phyloP scores from a whole-genome alignment of 148 eudicot genomes.

The Vaccinium macrocarpon region DNA sequence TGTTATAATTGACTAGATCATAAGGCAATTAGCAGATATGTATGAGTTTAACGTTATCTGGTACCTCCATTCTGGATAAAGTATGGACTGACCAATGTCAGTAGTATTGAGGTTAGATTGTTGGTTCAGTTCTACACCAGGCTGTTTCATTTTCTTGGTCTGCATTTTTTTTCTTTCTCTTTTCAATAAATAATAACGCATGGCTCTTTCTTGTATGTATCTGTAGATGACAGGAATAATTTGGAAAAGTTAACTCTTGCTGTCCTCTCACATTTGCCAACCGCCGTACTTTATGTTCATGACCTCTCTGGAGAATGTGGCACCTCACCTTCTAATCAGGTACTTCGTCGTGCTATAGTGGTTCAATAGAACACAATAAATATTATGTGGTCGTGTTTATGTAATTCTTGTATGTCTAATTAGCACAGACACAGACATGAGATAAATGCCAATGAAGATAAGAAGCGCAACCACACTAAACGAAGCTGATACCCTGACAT shows the following conservation, averaged over 20 bases:
- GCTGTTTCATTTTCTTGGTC: background rate
- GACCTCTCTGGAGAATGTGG: slow-evolving; percentile 99
- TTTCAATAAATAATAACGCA: background rate
- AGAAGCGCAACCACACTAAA: background rate
- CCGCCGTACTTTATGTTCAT: slow-evolving; percentile 94
- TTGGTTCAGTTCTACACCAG: background rate
- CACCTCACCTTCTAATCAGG: slow-evolving; percentile 90
- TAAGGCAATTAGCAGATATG: background rate
- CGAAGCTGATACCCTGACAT: background rate
- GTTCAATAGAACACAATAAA: background rate
- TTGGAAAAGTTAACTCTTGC: slow-evolving; percentile 96
- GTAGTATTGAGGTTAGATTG: background rate
- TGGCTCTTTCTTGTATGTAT: slow-evolving; percentile 15
- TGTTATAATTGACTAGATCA: background rate
- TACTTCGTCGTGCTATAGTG: slow-evolving; percentile 19
- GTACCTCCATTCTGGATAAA: slow-evolving; percentile 2
- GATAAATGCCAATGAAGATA: background rate
- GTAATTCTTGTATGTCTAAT: background rate
- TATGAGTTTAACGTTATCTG: background rate
- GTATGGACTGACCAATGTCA: background rate
- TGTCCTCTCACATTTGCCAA: slow-evolving; percentile 92
- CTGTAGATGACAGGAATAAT: slow-evolving; percentile 89
- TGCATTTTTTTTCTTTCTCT: background rate
- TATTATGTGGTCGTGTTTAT: background rate
- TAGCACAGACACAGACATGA: background rate